Base-by-base conservation (phyloP, 78 protist species). In the Tieghemostelium lacteum region DNA sequence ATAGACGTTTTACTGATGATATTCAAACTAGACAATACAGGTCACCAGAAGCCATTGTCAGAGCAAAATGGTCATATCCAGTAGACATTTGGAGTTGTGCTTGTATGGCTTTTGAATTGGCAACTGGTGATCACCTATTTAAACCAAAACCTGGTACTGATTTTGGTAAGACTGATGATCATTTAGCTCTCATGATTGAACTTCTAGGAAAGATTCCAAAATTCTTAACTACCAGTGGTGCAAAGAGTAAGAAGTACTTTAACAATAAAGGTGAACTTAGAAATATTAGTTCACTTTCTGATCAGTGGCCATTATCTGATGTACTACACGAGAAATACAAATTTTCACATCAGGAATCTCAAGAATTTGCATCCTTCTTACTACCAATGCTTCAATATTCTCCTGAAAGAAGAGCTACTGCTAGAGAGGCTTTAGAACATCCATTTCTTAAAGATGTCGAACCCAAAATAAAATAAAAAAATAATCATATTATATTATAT, bases 21-120 rank as follows among this genome's bases (percentile, higher is more conserved):
- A 95, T 99, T 60, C 99, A 98, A 61, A 99, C 99, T 14, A 89
- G 99, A 29, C 99, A 98, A 86, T 98, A 97, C 77, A 94, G 99
- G 12, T 34, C 96, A 12, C 99, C 99, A 0, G 99, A 98, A 61
- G 99, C 97, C 39, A 75, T 98, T 0, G 66, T 97, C 8, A 98
- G 96, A 1, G 92, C 80, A 12, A 86, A 58, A 52, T 97, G 95
- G 76, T 65, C 66, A 3, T 57, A 94, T 3, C 71, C 94, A 20
- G 95, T 94, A 28, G 98, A 97, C 26, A 87, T 97, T 26, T 97
- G 98, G 98, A 61, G 92, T 62, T 66, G 70, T 3, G 89, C 87
- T 1, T 72, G 96, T 57, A 70, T 94, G 86, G 71, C 78, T 1
- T 98, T 98, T 22, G 99, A 98, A 83, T 58, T 98, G 85, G 77